Evolutionary conservation across 352 stramenopile genomes (phyloP).

Genomic region (Phytopythium kandeliae): DNA sequence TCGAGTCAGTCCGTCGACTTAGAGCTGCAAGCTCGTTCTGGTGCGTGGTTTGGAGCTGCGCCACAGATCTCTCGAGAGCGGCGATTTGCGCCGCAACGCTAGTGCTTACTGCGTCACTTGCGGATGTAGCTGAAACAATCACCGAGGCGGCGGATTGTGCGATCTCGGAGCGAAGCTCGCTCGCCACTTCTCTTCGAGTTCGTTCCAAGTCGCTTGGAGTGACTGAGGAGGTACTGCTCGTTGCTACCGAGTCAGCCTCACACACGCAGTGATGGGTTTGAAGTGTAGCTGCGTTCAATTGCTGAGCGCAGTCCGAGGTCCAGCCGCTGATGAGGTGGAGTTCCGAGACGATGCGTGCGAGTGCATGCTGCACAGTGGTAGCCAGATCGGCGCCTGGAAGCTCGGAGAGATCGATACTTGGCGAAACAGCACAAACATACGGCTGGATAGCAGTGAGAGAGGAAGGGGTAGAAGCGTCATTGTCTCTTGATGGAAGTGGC

Average conservation of each 20-base stretch:
- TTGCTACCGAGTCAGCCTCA: neutral
- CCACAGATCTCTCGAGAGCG: neutral
- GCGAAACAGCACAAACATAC: conserved; percentile 1
- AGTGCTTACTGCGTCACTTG: neutral
- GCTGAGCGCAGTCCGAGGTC: neutral
- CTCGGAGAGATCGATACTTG: neutral
- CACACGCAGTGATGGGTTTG: neutral
- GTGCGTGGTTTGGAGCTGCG: neutral
- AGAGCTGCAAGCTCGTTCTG: neutral
- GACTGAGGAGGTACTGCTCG: neutral
- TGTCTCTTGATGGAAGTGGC: neutral
- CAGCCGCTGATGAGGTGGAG: conserved; percentile 5
- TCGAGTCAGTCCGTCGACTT: neutral
- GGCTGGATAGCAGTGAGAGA: neutral
- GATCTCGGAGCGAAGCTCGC: conserved; percentile 2
- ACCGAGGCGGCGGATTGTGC: neutral
- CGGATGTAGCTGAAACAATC: neutral
- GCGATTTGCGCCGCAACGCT: neutral
- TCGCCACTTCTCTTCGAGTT: neutral
- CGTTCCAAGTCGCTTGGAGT: neutral
- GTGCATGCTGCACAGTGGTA: conserved; percentile 5
- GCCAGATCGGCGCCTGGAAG: conserved; percentile 1
- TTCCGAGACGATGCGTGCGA: conserved; percentile 1
- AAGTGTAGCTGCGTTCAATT: neutral
- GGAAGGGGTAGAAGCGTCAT: neutral